These are phyloP conservation scores for Pichia exigua DNA, from an alignment of 805 yeast species.

Conservation along the genomic window DNA sequence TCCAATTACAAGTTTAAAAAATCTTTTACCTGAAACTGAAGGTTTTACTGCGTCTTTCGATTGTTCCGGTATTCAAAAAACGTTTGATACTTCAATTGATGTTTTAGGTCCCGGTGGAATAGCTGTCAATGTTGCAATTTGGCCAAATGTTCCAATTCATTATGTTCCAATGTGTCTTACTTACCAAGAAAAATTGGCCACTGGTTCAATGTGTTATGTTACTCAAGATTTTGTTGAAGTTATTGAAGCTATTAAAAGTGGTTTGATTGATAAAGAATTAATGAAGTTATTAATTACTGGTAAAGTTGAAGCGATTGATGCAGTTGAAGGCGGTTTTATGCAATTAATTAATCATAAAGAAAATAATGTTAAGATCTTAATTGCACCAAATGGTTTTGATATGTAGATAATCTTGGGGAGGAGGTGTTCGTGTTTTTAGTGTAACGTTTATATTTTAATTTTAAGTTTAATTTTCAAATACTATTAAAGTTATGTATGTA, in stretches of 20 bases:
- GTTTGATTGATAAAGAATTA: constrained; percentile 37
- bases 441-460: not conserved
- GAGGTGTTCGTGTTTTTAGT: not conserved
- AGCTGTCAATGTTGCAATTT: constrained; percentile 58
- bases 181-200: constrained; percentile 43
- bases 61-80: constrained; percentile 47
- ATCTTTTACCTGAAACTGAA: constrained; percentile 31
- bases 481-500: too few species aligned
- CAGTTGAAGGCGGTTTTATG: constrained; percentile 45
- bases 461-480: too few species aligned
- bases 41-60: constrained; percentile 47
- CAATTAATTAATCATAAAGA: constrained; percentile 47
- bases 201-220: constrained; percentile 58
- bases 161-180: constrained; percentile 51
- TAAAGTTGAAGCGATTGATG: constrained; percentile 40
- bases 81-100: constrained; percentile 43
- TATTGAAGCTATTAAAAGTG: constrained; percentile 40
- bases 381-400: constrained; percentile 36
- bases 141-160: constrained; percentile 45
- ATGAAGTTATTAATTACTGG: constrained; percentile 47
- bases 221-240: constrained; percentile 51
- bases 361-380: constrained; percentile 45
- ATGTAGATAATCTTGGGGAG: constrained; percentile 1
- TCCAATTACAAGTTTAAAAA: constrained; percentile 31
- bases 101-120: constrained; percentile 47